These are phyloP conservation scores for Gentiana macrophylla DNA, from an alignment of 257 asterid genomes.

Conservation along the genomic window DNA sequence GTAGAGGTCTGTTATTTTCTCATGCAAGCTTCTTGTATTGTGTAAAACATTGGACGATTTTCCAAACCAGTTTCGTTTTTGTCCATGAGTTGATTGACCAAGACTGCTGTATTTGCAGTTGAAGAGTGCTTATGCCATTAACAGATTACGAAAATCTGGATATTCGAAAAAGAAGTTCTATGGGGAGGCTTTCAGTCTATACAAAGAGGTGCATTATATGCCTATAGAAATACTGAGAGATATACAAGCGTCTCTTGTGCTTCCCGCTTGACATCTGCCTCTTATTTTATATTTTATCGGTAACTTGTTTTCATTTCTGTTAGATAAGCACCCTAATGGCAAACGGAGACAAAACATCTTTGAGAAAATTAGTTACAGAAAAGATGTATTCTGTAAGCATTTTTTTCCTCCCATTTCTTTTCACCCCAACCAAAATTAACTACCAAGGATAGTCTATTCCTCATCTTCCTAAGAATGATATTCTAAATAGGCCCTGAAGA, in stretches of 20 bases:
- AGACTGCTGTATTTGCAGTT: conserved; percentile 45
- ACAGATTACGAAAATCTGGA: conserved; percentile 69
- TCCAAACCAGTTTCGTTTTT: background rate
- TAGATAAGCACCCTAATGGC: conserved; percentile 81
- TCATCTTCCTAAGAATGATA: conserved; percentile 14
- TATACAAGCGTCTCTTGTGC: conserved; percentile 7
- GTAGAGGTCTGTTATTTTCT: background rate
- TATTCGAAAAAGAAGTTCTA: conserved; percentile 74
- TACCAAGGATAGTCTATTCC: conserved; percentile 6
- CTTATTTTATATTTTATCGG: background rate
- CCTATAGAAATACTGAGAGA: no score
- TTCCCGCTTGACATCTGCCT: background rate
- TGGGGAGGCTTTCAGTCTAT: conserved; percentile 54
- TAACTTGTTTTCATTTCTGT: conserved; percentile 12
- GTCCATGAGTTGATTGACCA: background rate
- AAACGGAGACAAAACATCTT: conserved; percentile 61
- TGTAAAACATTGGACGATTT: background rate
- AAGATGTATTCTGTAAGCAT: conserved; percentile 84
- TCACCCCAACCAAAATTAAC: background rate
- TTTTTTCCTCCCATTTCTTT: background rate
- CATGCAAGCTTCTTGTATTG: background rate
- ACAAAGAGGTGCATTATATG: conserved; percentile 62
- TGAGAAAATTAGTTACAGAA: conserved; percentile 81
- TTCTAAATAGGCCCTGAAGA: conserved; percentile 67
- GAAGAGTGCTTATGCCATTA: conserved; percentile 74